Conservation (phyloP, 805 yeast species). For the Candida berthetii region DNA sequence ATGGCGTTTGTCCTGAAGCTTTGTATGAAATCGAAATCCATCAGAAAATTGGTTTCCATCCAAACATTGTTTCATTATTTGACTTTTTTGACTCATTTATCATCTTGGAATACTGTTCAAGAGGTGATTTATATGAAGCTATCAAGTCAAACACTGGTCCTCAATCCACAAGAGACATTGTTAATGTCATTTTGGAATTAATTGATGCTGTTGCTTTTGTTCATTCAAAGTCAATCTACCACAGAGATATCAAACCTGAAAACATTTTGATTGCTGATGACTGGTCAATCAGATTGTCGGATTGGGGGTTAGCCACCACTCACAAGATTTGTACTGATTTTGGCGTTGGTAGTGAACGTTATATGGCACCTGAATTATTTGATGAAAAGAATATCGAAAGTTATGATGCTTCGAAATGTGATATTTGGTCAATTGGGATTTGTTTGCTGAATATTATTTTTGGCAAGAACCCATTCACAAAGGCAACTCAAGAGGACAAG, state of each 20-base stretch:
- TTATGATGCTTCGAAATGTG: conserved; percentile 78
- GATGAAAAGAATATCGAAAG: conserved; percentile 47
- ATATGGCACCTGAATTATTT: conserved; percentile 92
- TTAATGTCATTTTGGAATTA: conserved; percentile 53
- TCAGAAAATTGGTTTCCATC: conserved; percentile 50
- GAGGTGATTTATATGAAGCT: conserved; percentile 84
- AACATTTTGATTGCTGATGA: conserved; percentile 53
- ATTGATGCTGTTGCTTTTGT: conserved; percentile 73
- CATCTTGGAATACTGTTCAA: conserved; percentile 75
- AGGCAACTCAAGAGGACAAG: conserved; percentile 76
- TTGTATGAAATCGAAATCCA: conserved; percentile 64
- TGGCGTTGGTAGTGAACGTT: conserved; percentile 85
- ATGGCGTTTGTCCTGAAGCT: conserved; percentile 49
- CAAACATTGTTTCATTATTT: conserved; percentile 51
- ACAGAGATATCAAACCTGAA: conserved; percentile 78
- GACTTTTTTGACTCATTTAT: conserved; percentile 65
- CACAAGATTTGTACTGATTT: conserved; percentile 55
- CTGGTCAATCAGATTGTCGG: conserved; percentile 59
- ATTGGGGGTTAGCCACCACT: conserved; percentile 68
- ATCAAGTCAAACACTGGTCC: conserved; percentile 61
- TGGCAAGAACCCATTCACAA: conserved; percentile 80
- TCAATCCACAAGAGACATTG: conserved; percentile 33
- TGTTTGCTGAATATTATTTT: conserved; percentile 80
- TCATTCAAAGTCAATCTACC: conserved; percentile 68
- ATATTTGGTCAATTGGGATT: conserved; percentile 87